Evolutionary conservation across 2,329 filamentous ascomycete species (phyloP).

Genomic region (Aureobasidium sp.): DNA sequence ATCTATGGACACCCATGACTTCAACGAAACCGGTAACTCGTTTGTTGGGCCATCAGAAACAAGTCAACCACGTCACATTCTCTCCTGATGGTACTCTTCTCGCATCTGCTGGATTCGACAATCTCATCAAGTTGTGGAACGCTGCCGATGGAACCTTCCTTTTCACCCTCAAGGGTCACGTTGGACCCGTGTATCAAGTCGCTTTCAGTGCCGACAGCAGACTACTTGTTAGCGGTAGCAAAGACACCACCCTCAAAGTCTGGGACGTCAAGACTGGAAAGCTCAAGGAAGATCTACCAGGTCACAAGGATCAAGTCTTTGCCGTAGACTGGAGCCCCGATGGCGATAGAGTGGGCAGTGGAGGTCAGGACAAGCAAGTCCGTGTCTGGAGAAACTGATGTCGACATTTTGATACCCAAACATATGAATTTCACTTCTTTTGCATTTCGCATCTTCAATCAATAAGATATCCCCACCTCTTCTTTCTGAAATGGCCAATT

Average conservation of each 20-base stretch:
- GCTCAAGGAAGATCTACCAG: slow-evolving; percentile 72
- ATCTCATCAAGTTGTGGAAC: slow-evolving; percentile 89
- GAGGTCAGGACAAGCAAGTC: slow-evolving; percentile 79
- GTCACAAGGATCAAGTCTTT: slow-evolving; percentile 88
- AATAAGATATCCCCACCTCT: not conserved
- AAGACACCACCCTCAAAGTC: slow-evolving; percentile 89
- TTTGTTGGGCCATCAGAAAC: slow-evolving; percentile 90
- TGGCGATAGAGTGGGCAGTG: slow-evolving; percentile 79
- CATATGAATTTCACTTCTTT: not conserved
- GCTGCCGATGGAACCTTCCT: slow-evolving; percentile 70
- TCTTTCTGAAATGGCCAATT: not conserved
- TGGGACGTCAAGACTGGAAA: slow-evolving; percentile 88
- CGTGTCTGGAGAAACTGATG: slow-evolving; percentile 55
- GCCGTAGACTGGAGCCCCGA: slow-evolving; percentile 93
- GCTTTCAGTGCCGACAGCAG: slow-evolving; percentile 87
- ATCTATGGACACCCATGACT: slow-evolving; percentile 77
- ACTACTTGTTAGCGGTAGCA: slow-evolving; percentile 77
- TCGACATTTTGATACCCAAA: slow-evolving; percentile 9
- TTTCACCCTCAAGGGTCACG: slow-evolving; percentile 79
- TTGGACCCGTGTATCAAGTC: slow-evolving; percentile 84
- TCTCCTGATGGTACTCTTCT: slow-evolving; percentile 83
- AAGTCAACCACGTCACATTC: slow-evolving; percentile 92
- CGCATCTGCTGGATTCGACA: slow-evolving; percentile 86
- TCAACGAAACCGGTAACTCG: slow-evolving; percentile 79
- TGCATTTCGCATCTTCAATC: not conserved